Base-by-base conservation (phyloP, 2,329 filamentous ascomycete genomes). In the Clonostachys byssicola region DNA sequence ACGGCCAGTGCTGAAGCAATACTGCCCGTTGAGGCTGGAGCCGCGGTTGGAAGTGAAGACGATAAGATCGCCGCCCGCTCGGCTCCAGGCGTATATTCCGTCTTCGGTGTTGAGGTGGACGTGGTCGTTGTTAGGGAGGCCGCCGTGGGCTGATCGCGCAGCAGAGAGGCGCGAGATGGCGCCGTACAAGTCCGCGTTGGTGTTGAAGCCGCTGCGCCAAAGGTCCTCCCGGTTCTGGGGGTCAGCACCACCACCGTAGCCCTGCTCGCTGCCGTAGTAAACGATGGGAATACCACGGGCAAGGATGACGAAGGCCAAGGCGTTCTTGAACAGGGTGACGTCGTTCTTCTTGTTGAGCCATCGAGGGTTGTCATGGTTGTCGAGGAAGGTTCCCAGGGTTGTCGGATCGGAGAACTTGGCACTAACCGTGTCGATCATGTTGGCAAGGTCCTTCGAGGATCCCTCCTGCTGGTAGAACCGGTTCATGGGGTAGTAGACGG, bases 261-360 rank as follows among this genome's bases (percentile, higher is more conserved):
- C 78, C 56, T 86, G 83, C 61, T 86, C 83, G 51, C 83, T 79
- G 30, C 83, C 83, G 53, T 84, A 75, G 62, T 86, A 87, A 34
- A 86, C 71, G 47, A 85, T 80, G 2, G 82, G 81, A 38, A 86
- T 78, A 17, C 83, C 83, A 47, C 83, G 71, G 3, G 68, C 68
- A 16, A 86, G 72, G 33, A 86, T 73, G n/a, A 76, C 78, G 55
- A 80, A 85, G 0, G 80, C 72, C 39, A 86, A 68, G 6, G 78
- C 72, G 54, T 86, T 86, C 60, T 80, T 78, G 42, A 81, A 75
- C 3, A 83, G 70, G 3, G 77, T 63, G 8, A 73, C 60, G 56
- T 86, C 81, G 10, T 65, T 58, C 44, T 75, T 81, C 49, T 71
- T 60, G 51, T 65, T 73, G 18, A 76, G 60, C 59, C 80, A 81